phyloP scores from a whole-genome alignment of 768 basidiomycete genomes.

The Lactifluus volemus region DNA sequence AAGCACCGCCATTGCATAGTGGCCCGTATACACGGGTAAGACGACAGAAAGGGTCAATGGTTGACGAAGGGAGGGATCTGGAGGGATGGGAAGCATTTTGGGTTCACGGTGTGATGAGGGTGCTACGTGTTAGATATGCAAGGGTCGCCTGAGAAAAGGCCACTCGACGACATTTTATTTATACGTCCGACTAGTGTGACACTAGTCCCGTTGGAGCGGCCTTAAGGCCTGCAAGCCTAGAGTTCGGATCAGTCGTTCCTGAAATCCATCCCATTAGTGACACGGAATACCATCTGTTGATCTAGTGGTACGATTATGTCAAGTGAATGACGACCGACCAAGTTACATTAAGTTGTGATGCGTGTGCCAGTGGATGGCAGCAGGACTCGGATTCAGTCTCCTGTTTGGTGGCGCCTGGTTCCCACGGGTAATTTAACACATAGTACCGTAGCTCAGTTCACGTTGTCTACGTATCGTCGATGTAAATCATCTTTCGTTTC shows the following conservation, averaged over 20 bases:
- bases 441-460: too few relatives aligned
- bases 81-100: background rate
- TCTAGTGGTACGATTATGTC: too few relatives aligned
- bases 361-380: too few relatives aligned
- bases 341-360: too few relatives aligned
- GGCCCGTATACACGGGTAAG: background rate
- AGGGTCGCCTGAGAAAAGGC: background rate
- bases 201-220: background rate
- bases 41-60: background rate
- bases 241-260: background rate
- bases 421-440: too few relatives aligned
- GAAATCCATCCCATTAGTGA: too few relatives aligned
- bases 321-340: too few relatives aligned
- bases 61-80: conserved; percentile 2
- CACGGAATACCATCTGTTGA: too few relatives aligned
- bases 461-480: too few relatives aligned
- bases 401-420: too few relatives aligned
- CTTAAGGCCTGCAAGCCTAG: background rate
- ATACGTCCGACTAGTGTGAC: background rate
- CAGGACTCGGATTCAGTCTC: too few relatives aligned
- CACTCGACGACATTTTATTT: background rate
- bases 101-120: background rate
- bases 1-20: background rate
- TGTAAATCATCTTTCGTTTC: too few relatives aligned
- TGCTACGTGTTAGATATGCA: background rate